These are phyloP conservation scores for Podaxis mareebaensis DNA, from an alignment of 768 basidiomycete genomes.

Conservation along the genomic window DNA sequence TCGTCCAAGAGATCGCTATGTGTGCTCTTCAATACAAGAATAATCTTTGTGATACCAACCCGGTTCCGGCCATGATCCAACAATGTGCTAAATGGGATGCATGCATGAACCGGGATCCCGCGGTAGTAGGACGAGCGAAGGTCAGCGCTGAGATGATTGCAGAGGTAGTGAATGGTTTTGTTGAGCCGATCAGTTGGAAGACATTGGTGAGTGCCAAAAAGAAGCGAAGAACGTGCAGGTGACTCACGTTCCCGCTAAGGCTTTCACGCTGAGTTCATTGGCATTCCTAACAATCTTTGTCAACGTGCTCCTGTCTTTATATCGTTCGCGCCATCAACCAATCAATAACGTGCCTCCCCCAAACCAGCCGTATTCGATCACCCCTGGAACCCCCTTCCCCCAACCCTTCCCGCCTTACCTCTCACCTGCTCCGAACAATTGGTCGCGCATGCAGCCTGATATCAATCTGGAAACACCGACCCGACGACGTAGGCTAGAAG, in stretches of 20 bases:
- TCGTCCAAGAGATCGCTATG: slow-evolving; percentile 88
- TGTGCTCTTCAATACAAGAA: slow-evolving; percentile 81
- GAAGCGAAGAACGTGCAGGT: slow-evolving; percentile 10
- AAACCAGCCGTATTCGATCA: slow-evolving; percentile 39
- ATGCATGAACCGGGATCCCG: slow-evolving; percentile 95
- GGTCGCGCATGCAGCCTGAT: slow-evolving; percentile 40
- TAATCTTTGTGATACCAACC: slow-evolving; percentile 75
- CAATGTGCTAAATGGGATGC: slow-evolving; percentile 90
- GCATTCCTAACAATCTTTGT: slow-evolving; percentile 79
- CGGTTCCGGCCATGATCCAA: slow-evolving; percentile 85
- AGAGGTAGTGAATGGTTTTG: slow-evolving; percentile 94
- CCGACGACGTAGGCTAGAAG: slow-evolving; percentile 57
- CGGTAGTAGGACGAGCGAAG: slow-evolving; percentile 82
- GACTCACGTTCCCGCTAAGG: slow-evolving; percentile 36
- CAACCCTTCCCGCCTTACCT: slow-evolving; percentile 50
- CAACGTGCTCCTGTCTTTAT: slow-evolving; percentile 77
- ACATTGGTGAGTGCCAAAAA: slow-evolving; percentile 65
- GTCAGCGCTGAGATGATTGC: slow-evolving; percentile 95
- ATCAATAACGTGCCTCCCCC: slow-evolving; percentile 30
- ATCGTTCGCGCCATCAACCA: slow-evolving; percentile 66
- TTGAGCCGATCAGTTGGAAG: slow-evolving; percentile 98
- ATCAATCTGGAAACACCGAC: slow-evolving; percentile 46
- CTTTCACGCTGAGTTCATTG: slow-evolving; percentile 74
- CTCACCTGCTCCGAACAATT: slow-evolving; percentile 49
- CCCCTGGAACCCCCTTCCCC: slow-evolving; percentile 41